Percentiles rank a stretch among this genome's conserved stretches.
Conservation (phyloP, 208 protist genomes). For the Crithidia thermophila region DNA sequence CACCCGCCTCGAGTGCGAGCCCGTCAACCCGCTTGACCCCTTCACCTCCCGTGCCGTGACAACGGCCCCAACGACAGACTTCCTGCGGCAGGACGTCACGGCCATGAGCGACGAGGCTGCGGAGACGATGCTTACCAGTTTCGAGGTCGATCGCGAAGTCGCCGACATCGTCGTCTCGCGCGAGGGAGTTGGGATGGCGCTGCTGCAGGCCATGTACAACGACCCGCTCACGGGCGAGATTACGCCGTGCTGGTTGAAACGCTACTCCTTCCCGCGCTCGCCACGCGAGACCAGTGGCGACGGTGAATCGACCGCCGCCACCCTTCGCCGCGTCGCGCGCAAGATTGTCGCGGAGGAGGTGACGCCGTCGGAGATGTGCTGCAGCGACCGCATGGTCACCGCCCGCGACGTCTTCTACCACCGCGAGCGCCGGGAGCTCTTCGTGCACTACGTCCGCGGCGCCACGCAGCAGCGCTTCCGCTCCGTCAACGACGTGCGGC, state of each 20-base stretch:
- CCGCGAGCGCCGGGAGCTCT: conserved; percentile 46
- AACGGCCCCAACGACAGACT: conserved; percentile 9
- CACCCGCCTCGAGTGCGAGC: conserved; percentile 53
- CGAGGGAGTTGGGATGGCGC: conserved; percentile 30
- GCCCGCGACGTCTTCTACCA: conserved; percentile 65
- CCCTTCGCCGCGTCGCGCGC: conserved; percentile 17
- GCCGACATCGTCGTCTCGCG: conserved; percentile 20
- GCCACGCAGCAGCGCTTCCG: conserved; percentile 72
- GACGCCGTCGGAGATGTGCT: conserved; percentile 36
- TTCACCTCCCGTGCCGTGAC: conserved; percentile 10
- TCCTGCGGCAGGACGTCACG: background rate
- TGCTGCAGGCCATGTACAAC: conserved; percentile 57
- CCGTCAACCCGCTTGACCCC: conserved; percentile 54
- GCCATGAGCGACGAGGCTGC: background rate
- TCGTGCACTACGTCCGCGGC: conserved; percentile 65
- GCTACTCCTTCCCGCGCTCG: conserved; percentile 47
- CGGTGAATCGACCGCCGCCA: background rate
- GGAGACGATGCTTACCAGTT: conserved; percentile 29
- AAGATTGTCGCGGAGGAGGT: conserved; percentile 53
- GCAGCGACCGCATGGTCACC: conserved; percentile 41
- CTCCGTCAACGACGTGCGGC: conserved; percentile 58
- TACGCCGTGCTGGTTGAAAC: conserved; percentile 68
- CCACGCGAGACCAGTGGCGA: background rate
- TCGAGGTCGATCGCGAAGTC: conserved; percentile 23
- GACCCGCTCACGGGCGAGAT: conserved; percentile 57